phyloP scores from a whole-genome alignment of 2,329 filamentous ascomycete species.

The Elsinoe batatas region DNA sequence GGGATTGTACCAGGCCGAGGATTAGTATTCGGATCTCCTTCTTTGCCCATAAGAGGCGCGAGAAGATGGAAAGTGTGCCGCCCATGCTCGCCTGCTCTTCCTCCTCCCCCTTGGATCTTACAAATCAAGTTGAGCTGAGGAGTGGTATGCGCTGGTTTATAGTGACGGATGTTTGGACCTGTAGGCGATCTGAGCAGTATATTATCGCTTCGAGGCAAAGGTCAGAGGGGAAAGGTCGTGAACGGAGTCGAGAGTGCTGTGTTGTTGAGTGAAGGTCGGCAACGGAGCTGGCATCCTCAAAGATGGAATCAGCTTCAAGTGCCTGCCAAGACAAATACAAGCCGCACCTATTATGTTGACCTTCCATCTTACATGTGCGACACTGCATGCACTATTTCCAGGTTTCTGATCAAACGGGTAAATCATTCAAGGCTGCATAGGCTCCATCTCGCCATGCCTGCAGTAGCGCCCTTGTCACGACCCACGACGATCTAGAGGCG shows the following conservation, averaged over 20 bases:
- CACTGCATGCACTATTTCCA: not conserved
- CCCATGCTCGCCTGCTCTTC: constrained; percentile 37
- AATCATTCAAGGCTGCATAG: no score
- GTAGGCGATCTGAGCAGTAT: not conserved
- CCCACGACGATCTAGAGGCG: not conserved
- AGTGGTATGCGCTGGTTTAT: not conserved
- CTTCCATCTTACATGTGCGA: not conserved
- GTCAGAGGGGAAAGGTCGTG: not conserved
- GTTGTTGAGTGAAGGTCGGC: not conserved
- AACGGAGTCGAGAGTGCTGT: not conserved
- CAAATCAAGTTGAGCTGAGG: not conserved
- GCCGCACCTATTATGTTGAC: not conserved
- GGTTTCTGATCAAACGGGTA: no score
- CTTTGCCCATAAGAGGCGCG: constrained; percentile 77
- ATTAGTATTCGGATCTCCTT: constrained; percentile 98
- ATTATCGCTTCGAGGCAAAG: not conserved
- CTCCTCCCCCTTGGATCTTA: constrained; percentile 4
- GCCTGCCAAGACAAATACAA: constrained; percentile 2
- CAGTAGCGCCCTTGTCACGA: not conserved
- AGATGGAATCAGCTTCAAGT: not conserved
- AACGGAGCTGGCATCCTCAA: not conserved
- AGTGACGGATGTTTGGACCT: not conserved
- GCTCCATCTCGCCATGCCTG: not conserved
- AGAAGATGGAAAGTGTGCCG: constrained; percentile 46
- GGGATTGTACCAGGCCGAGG: constrained; percentile 65